Evolutionary conservation across 2,329 filamentous ascomycete genomes (phyloP), one percentile per base, ranked within the genome.

Genomic region (Phaeosphaeria sp.): DNA sequence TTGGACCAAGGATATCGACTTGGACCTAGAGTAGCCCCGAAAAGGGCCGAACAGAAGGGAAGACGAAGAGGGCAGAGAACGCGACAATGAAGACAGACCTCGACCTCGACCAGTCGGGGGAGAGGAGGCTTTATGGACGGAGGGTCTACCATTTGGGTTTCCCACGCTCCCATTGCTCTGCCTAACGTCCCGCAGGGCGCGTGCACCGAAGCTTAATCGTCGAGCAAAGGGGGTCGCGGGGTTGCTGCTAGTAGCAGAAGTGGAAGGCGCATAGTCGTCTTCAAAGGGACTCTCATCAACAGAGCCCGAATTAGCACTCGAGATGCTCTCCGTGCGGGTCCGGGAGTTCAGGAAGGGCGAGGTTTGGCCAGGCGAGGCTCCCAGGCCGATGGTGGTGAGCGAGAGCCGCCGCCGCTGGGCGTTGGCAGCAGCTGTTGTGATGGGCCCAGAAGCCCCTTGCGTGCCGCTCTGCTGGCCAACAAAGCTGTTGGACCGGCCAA

Each of bases 141-240:
- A 81, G 78, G 81, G 79, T 84, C 83, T 86, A 86, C 84, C 84
- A 81, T 83, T 87, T 74, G 87, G 83, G 74, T 87, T 89, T 71
- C 81, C 82, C 71, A 76, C 75, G 73, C 72, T 77, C 65, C 75
- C 73, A 68, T 71, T 76, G 70, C 83, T 83, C 62, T 81, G 81
- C 67, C 88, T 89, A 68, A 91, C 86, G 78, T 88, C 89, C 68
- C 88, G 85, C 77, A 93, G 83, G 64, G 91, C 91, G 76, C 92
- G 87, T 60, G 90, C 90, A 60, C 94, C 93, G 72, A 97, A 96
- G 79, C 93, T 97, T 82, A 97, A 89, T 58, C 93, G 90, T 67
- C 93, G 89, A 58, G 86, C 86, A 73, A 93, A 94, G 33, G 93
- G 91, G 13, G 90, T 91, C 52, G 82, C 85, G 33, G 91, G 89